A percentile compares a stretch with the other conserved stretches of the same genome.
phyloP scores from a whole-genome alignment of 148 eudicot species.

The Pharnaceum exiguum region DNA sequence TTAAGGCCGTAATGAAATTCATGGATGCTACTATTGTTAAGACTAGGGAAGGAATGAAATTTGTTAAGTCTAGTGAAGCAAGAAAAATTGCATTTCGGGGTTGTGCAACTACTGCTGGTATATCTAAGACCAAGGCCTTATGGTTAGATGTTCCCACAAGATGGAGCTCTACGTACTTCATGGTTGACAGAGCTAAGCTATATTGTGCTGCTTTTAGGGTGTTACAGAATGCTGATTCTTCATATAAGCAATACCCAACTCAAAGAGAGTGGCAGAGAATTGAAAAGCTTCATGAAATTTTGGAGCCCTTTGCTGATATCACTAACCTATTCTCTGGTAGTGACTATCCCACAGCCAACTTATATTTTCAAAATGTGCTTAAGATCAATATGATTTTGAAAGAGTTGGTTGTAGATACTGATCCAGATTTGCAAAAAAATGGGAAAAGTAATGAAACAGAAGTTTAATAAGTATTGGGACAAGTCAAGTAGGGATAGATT shows the following conservation, averaged over 20 bases:
- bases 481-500: too few species aligned
- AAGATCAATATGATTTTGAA: not conserved
- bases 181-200: constrained; percentile 10
- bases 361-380: constrained; percentile 14
- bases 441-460: not conserved
- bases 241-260: too few species aligned
- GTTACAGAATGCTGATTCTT: too few species aligned
- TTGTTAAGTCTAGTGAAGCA: constrained; percentile 2
- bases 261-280: constrained; percentile 14
- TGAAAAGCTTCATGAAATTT: not conserved
- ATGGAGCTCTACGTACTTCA: constrained; percentile 16
- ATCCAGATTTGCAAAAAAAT: not conserved
- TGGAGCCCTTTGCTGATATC: constrained; percentile 1
- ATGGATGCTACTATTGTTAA: constrained; percentile 4
- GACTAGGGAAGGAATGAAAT: constrained; percentile 21
- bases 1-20: constrained; percentile 9
- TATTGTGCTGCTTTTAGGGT: constrained; percentile 6
- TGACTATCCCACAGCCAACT: constrained; percentile 9
- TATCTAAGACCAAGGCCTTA: not conserved
- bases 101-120: not conserved
- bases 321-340: constrained; percentile 5
- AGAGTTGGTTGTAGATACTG: not conserved
- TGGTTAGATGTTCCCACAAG: constrained; percentile 21
- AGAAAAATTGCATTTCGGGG: constrained; percentile 4
- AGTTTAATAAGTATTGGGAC: constrained; percentile 1